phyloP scores from a whole-genome alignment of 768 basidiomycete species.

The Crepidotus variabilis region DNA sequence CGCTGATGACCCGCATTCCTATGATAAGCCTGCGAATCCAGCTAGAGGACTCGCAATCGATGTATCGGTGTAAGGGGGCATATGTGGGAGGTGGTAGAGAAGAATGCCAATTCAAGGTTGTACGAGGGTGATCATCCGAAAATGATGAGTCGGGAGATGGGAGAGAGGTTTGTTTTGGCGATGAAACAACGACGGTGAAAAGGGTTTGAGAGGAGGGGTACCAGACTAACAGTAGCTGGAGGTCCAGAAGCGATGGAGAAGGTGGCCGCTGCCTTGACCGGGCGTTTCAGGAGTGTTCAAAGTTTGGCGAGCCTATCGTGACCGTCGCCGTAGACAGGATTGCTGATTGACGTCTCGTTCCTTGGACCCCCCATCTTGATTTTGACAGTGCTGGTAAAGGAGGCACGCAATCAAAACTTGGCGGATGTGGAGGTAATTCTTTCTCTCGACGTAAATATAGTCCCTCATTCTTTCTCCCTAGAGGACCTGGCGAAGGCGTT shows the following conservation, averaged over 20 bases:
- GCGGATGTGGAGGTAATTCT: neutral
- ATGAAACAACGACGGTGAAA: neutral
- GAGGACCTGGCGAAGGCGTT: neutral
- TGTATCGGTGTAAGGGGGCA: too few species aligned
- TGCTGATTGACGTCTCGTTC: conserved; percentile 9
- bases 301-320: neutral
- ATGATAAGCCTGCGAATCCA: conserved; percentile 4
- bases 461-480: neutral
- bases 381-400: neutral
- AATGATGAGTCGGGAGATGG: too few species aligned
- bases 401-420: neutral
- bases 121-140: too few species aligned
- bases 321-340: too few species aligned
- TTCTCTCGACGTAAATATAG: neutral
- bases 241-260: neutral
- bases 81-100: too few species aligned
- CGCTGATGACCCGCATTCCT: neutral
- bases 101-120: too few species aligned
- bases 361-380: conserved; percentile 13
- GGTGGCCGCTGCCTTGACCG: too few species aligned
- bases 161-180: too few species aligned
- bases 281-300: neutral
- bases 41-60: conserved; percentile 1
- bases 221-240: too few species aligned
- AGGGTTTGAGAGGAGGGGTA: neutral